Evolutionary conservation across 2,329 filamentous ascomycete genomes (phyloP), one percentile per base, ranked within the genome.

Genomic region (Trematosphaeria pertusa): DNA sequence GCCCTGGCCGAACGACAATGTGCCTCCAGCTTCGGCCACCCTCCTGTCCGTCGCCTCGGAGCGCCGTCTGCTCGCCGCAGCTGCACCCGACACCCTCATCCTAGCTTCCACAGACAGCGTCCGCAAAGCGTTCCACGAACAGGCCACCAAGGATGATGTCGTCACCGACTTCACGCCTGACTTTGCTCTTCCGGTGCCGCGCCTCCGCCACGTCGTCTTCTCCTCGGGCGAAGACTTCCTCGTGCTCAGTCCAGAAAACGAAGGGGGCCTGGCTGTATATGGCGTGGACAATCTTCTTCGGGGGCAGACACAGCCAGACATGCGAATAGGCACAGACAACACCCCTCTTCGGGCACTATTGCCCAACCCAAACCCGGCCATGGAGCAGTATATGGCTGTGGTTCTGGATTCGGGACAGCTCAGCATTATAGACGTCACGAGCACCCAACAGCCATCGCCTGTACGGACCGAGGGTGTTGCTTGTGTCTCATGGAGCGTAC

Each of bases 401-500:
- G 86, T 97, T 19, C 91, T 92, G 2, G 81, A 77, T 35, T 85
- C 87, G 47, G 94, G 94, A 11, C 89, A 93, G 59, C 79, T 99
- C 14, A 77, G 92, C 67, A 85, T 99, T 71, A 89, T 89, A 6
- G 89, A 96, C 69, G 72, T 99, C 61, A 61, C 78, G 15, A 84
- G 84, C 54, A 89, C 89, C 0, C 51, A 52, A 24, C 58, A 56
- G 32, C 11, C 46, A 3, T 52, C 50, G 11, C 81, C 77, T 62
- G 75, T 86, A 1, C 77, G 96, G 54, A 89, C 87, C 62, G 78
- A 82, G 20, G 86, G 88, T 37, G 92, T 96, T 20, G 91, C 87
- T 66, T 94, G 88, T 62, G 82, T 90, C 5, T 87, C 89, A 45
- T 99, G 95, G 94, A 99, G 94, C 70, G 87, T 85, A 50, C 90